phyloP scores from a whole-genome alignment of 768 basidiomycete species.

The Sistotremastrum niveocremeum region DNA sequence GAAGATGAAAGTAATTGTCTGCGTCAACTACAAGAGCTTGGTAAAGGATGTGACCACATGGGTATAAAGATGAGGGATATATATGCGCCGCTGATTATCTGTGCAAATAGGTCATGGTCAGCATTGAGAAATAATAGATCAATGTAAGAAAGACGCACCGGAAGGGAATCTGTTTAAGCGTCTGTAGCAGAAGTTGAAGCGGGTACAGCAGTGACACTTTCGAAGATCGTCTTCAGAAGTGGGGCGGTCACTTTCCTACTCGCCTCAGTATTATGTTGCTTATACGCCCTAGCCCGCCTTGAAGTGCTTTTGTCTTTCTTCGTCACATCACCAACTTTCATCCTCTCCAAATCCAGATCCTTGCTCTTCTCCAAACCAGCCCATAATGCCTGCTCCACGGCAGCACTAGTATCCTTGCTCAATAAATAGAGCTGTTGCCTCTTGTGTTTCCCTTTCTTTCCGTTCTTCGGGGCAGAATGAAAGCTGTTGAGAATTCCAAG shows the following conservation, averaged over 20 bases:
- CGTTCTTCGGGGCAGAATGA: slow-evolving; percentile 26
- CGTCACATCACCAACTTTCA: slow-evolving; percentile 2
- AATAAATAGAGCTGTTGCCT: slow-evolving; percentile 61
- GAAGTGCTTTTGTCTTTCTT: slow-evolving; percentile 10
- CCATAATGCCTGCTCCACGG: slow-evolving; percentile 5
- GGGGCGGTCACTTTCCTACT: slow-evolving; percentile 61
- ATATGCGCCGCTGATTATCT: no score
- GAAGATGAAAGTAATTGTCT: no score
- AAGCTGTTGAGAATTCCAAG: slow-evolving; percentile 77
- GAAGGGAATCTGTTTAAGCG: no score
- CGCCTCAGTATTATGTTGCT: slow-evolving; percentile 48
- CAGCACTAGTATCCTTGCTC: slow-evolving; percentile 20
- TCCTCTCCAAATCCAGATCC: slow-evolving; percentile 19
- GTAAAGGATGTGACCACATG: no score
- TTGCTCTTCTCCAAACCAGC: slow-evolving; percentile 8
- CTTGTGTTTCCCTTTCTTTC: slow-evolving; percentile 39
- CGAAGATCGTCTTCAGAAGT: slow-evolving; percentile 45
- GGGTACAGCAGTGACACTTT: slow-evolving; percentile 14
- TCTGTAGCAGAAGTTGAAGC: no score
- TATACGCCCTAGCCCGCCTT: slow-evolving; percentile 35
- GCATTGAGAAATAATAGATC: no score
- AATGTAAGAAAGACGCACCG: no score
- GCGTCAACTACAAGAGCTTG: no score
- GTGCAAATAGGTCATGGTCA: no score
- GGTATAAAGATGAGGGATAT: no score